These are phyloP conservation scores for Talaromyces sp. DNA, from an alignment of 2,329 filamentous ascomycete species.

Conservation along the genomic window DNA sequence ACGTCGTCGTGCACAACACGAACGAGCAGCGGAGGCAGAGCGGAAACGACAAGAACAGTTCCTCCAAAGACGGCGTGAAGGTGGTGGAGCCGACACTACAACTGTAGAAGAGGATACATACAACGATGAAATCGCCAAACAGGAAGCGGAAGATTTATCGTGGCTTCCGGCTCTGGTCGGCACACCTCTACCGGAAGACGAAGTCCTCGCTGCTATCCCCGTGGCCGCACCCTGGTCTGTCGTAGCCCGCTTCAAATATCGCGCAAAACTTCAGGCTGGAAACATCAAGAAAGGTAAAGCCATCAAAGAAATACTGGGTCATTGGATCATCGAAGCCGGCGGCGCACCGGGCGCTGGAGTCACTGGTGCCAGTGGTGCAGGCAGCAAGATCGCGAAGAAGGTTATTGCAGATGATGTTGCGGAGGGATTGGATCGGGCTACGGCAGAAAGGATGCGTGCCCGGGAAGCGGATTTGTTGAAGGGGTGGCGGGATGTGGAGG, in stretches of 20 bases:
- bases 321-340: constrained; percentile 68
- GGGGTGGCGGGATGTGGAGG: constrained; percentile 75
- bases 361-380: constrained; percentile 2
- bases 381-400: constrained; percentile 43
- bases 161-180: constrained; percentile 68
- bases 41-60: constrained; percentile 67
- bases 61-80: constrained; percentile 63
- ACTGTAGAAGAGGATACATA: constrained; percentile 51
- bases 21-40: constrained; percentile 65
- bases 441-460: constrained; percentile 77
- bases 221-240: constrained; percentile 65
- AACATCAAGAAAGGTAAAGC: constrained; percentile 91
- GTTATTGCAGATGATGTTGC: constrained; percentile 24
- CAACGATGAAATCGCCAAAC: constrained; percentile 54
- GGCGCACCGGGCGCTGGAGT: constrained; percentile 18
- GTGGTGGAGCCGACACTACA: constrained; percentile 51
- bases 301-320: constrained; percentile 81
- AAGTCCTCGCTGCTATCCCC: constrained; percentile 62
- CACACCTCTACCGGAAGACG: constrained; percentile 75
- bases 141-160: constrained; percentile 54
- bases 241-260: constrained; percentile 76
- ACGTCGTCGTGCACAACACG: constrained; percentile 76
- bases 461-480: constrained; percentile 82
- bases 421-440: constrained; percentile 42
- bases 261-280: constrained; percentile 90